Percentiles rank a stretch among this genome's conserved stretches.
These are phyloP conservation scores for Phialemoniopsis sp. DNA, from an alignment of 2,329 filamentous ascomycete species.

Conservation along the genomic window DNA sequence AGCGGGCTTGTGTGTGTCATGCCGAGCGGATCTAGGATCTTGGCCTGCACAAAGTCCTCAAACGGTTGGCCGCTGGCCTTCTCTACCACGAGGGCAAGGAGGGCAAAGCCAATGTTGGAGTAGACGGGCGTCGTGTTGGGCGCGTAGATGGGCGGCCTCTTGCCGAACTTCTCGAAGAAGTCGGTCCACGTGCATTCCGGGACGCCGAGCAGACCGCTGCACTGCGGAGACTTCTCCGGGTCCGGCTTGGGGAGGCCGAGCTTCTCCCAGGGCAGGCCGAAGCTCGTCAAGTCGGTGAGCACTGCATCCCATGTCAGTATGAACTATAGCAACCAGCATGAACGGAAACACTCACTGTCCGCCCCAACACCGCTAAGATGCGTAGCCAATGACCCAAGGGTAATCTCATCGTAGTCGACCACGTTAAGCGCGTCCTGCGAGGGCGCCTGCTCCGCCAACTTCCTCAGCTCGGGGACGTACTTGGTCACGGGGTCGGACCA, in stretches of 20 bases:
- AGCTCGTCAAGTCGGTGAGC: slow-evolving; percentile 24
- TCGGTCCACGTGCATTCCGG: slow-evolving; percentile 18
- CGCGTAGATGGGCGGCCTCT: slow-evolving; percentile 30
- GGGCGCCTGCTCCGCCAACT: slow-evolving; percentile 11
- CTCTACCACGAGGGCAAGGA: slow-evolving; percentile 41
- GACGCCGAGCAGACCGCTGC: slow-evolving; percentile 27
- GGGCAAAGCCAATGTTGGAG: slow-evolving; percentile 39
- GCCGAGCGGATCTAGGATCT: slow-evolving; percentile 34
- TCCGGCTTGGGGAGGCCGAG: slow-evolving; percentile 25
- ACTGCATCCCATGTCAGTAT: slow-evolving; percentile 15
- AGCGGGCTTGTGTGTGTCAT: slow-evolving; percentile 34
- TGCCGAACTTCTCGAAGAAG: slow-evolving; percentile 19
- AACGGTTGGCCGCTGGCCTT: slow-evolving; percentile 33
- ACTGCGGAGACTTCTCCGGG: slow-evolving; percentile 18
- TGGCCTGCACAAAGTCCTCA: slow-evolving; percentile 28
- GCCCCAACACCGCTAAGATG: slow-evolving; percentile 16
- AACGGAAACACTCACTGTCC: slow-evolving; percentile 11
- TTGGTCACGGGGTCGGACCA: slow-evolving; percentile 38
- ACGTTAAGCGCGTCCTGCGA: slow-evolving; percentile 21
- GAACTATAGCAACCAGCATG: not conserved
- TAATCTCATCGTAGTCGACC: slow-evolving; percentile 20
- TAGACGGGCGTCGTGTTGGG: slow-evolving; percentile 42
- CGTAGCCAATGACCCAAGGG: slow-evolving; percentile 15
- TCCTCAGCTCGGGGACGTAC: slow-evolving; percentile 33
- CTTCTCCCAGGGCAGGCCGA: slow-evolving; percentile 18